Evolutionary conservation across 768 basidiomycete species (phyloP), one percentile per base, ranked within the genome.

Genomic region (Boletus rufocinnamomeus): DNA sequence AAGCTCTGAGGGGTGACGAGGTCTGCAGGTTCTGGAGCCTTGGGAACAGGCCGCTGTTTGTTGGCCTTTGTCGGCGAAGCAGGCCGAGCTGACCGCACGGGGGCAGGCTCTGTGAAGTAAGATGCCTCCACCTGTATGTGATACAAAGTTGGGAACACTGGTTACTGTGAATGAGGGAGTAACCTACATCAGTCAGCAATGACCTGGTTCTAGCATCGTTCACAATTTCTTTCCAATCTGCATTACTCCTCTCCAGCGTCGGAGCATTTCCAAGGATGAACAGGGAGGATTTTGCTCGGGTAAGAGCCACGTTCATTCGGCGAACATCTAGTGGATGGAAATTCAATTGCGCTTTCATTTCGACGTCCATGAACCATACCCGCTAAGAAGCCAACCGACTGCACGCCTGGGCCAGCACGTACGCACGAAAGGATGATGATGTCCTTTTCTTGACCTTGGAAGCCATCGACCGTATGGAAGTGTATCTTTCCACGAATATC

Each of bases 381-480:
- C 63, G 86, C 82, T 66, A 98, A 81, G 79, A 98, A 98, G 58
- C 97, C 97, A 54, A 98, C 84, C 0, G 78, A 84, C 57, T 83
- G 81, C 21, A 93, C 72, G n/a, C 89, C 88, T 19, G 91, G 87
- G 6, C 97, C 95, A 11, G 94, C 91, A 61, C 97, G 86, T 21
- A 98, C 97, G 70, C 95, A 97, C 4, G 97, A 98, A 21, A 99
- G 80, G 63, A 99, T 98, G 74, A 99, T 96, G 53, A 99, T 84
- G 65, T 96, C 93, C 72, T 99, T 99, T 73, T 99, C 97, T 76
- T 99, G 97, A 49, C 97, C 97, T 53, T 99, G 97, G 69, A 98
- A 98, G 11, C 96, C 97, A 74, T 99, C 96, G 40, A 99, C 96
- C 0, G 97, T 98, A 70, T 97, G 91, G 77, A 99, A 98, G 67